Conservation (phyloP, 495 filamentous ascomycete genomes). For the Chaetomium tenue region DNA sequence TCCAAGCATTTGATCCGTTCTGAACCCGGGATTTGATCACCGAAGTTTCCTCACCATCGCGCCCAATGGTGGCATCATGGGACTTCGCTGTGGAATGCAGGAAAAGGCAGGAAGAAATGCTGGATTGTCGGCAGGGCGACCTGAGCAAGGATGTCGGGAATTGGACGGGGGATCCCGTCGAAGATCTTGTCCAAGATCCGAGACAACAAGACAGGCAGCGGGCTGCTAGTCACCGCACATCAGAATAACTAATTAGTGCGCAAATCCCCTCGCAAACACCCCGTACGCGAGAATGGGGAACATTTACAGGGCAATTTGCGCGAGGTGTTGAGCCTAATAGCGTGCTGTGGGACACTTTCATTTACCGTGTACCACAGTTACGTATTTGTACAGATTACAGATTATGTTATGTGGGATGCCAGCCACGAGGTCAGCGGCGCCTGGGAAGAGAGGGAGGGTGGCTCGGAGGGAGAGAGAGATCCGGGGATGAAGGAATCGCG, state of each 20-base stretch:
- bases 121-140: conserved; percentile 9
- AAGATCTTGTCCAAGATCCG: conserved; percentile 20
- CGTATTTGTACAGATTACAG: not conserved
- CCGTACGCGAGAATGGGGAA: conserved; percentile 1
- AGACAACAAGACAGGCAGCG: conserved; percentile 18
- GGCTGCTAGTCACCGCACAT: conserved; percentile 17
- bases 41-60: conserved; percentile 27
- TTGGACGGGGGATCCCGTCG: conserved; percentile 19
- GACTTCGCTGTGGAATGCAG: not conserved
- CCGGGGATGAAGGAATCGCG: conserved; percentile 9
- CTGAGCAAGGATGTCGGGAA: conserved; percentile 13
- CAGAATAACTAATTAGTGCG: conserved; percentile 23
- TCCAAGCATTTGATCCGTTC: conserved; percentile 19
- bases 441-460: conserved; percentile 9
- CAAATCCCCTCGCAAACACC: conserved; percentile 18
- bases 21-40: conserved; percentile 18
- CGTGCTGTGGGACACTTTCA: conserved; percentile 24
- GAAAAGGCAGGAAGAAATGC: conserved; percentile 4
- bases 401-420: conserved; percentile 5
- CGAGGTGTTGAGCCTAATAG: conserved; percentile 24
- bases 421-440: conserved; percentile 11
- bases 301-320: conserved; percentile 19
- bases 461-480: conserved; percentile 12
- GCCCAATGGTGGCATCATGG: conserved; percentile 20
- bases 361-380: conserved; percentile 15